phyloP scores from a whole-genome alignment of 1,139 yeast species.

The Taphrina pruni region DNA sequence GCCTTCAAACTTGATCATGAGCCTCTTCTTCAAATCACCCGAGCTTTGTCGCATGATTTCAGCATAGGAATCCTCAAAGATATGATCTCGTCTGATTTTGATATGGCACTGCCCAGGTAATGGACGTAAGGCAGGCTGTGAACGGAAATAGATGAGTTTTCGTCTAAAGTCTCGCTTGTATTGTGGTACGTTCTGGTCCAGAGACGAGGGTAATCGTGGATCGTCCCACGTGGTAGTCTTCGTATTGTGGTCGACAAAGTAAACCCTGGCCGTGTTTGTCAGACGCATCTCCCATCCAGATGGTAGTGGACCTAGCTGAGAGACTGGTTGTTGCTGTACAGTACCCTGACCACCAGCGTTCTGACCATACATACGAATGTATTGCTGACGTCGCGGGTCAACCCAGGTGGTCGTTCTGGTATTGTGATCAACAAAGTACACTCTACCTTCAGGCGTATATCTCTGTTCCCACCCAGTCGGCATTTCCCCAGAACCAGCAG shows the following conservation, averaged over 20 bases:
- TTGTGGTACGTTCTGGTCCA: slow-evolving; percentile 98
- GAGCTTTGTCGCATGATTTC: slow-evolving; percentile 99
- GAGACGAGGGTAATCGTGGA: slow-evolving; percentile 94
- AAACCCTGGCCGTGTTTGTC: slow-evolving; percentile 96
- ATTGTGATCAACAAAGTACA: slow-evolving; percentile 97
- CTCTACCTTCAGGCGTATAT: slow-evolving; percentile 96
- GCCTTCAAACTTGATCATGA: slow-evolving; percentile 98
- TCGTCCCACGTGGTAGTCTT: slow-evolving; percentile 99
- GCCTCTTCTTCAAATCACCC: slow-evolving; percentile 92
- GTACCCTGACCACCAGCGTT: slow-evolving; percentile 65
- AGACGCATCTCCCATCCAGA: slow-evolving; percentile 99
- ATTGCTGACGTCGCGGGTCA: slow-evolving; percentile 93
- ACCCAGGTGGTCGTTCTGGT: slow-evolving; percentile 99
- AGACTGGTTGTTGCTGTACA: slow-evolving; percentile 97
- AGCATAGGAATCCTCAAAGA: slow-evolving; percentile 96
- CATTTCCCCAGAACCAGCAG: slow-evolving; percentile 93
- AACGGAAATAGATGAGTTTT: slow-evolving; percentile 93
- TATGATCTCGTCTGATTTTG: slow-evolving; percentile 94
- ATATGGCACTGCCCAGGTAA: slow-evolving; percentile 98
- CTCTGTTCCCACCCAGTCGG: slow-evolving; percentile 99
- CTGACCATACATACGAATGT: slow-evolving; percentile 86
- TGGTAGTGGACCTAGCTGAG: slow-evolving; percentile 96
- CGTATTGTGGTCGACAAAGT: slow-evolving; percentile 97
- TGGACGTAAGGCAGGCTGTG: slow-evolving; percentile 96
- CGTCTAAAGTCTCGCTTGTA: slow-evolving; percentile 98